These are phyloP conservation scores for Talaromyces thailandensis DNA, from an alignment of 495 filamentous ascomycete genomes.

Conservation along the genomic window DNA sequence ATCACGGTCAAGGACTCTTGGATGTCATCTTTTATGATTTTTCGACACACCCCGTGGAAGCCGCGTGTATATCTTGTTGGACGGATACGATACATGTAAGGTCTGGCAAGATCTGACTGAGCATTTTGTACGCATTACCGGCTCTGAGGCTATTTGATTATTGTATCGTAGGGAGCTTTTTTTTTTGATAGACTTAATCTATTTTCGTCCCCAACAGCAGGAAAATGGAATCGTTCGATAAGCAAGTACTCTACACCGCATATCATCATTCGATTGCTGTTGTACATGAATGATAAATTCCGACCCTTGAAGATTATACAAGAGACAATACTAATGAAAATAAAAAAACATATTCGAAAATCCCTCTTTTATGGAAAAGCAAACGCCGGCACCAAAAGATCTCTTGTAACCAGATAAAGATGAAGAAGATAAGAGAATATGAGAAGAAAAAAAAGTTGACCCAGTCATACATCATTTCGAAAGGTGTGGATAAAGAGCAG, in stretches of 20 bases:
- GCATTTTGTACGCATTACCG: too few relatives aligned
- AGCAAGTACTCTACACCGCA: neutral
- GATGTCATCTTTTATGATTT: too few relatives aligned
- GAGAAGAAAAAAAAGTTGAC: constrained; percentile 2
- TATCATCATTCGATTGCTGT: neutral
- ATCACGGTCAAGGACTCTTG: too few relatives aligned
- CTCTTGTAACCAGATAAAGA: neutral
- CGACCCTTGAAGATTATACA: neutral
- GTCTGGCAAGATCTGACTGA: too few relatives aligned
- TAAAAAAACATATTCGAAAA: neutral
- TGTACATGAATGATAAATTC: constrained; percentile 1
- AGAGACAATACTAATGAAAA: neutral
- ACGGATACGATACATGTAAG: too few relatives aligned
- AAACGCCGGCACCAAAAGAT: constrained; percentile 4
- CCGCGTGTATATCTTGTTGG: too few relatives aligned
- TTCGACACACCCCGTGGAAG: too few relatives aligned
- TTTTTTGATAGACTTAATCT: too few relatives aligned
- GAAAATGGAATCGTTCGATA: neutral
- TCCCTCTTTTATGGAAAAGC: neutral
- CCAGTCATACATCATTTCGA: constrained; percentile 4
- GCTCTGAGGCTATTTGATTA: too few relatives aligned
- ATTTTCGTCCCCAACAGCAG: neutral
- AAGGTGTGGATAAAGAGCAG: neutral
- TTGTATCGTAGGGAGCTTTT: too few relatives aligned
- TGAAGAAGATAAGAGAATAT: neutral